Base-by-base conservation (phyloP, 352 stramenopile species). In the Phytophthora meadii region DNA sequence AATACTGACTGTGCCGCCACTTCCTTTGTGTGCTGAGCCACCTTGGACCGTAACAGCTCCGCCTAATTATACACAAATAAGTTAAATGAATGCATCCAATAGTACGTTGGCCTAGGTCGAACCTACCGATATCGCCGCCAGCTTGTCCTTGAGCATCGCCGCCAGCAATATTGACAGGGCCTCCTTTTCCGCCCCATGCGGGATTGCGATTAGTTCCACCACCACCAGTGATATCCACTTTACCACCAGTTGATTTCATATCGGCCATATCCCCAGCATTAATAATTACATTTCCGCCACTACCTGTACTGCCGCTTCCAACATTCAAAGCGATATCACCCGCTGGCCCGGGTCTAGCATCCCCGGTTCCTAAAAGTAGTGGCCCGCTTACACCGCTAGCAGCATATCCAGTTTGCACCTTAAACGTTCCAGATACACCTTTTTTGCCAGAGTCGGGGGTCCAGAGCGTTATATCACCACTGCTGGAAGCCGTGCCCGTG, bases 261-360 rank as follows among this genome's bases (percentile, higher is more conserved):
- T 75, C 74, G 17, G 25, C 68, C 40, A 86, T 86, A 48, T 92
- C 76, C 19, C 86, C 86, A 57, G 80, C 86, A 46, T 58, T 70
- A 7, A 99, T 37, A 6, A 58, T 58, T 39, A 98, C 75, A 54
- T 84, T 79, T 17, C 96, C 94, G 45, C 96, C 96, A 59, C 88
- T 85, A 5, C 80, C 86, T 42, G 87, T 85, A 45, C 90, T 82
- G n/a, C 92, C 92, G 40, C 73, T 81, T 10, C 96, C 96, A 64
- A 96, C 88, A 45, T 49, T 77, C 8, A 97, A 30, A 17, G 70
- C 66, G 37, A 98, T 88, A 45, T 84, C 75, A 12, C 94, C 92
- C 36, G 92, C 95, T 49, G 79, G 61, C 30, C 86, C 90, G 48
- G 82, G 68, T 40, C 77, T 85, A 59, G 51, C 75, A 28, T 78